Evolutionary conservation across 202 grass and related monocot genomes (phyloP), one percentile per base, ranked within the genome.

Genomic region (Zizania palustris): DNA sequence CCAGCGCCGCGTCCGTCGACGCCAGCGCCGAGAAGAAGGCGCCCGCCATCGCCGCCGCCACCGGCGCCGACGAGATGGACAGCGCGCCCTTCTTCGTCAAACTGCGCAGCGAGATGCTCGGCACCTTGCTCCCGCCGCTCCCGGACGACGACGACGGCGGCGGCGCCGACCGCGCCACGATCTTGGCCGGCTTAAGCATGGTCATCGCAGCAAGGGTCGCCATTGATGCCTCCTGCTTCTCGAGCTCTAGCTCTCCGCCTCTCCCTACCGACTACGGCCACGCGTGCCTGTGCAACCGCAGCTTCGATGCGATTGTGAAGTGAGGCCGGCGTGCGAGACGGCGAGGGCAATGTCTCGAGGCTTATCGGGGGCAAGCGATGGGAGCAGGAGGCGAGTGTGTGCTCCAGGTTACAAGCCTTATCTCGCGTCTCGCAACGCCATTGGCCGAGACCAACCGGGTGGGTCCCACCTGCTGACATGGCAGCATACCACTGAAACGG

Each of bases 141-240:
- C 51, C 51, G 6, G 50, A 54, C 6, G 40, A 42, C 40, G 39
- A 6, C 49, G 66, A 18, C 65, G 76, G 44, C 11, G 76, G 42
- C 34, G 48, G 71, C 53, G 62, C 2, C 5, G 37, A 38, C 44
- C 40, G 61, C 20, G 73, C 70, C 65, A 69, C 11, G 72, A 81
- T 79, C 82, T 78, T 89, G 50, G 69, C 51, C 9, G 89, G 86
- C 69, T 90, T 92, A 51, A 92, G 89, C 84, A 89, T 63, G 55
- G 92, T 63, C 84, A 89, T 96, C 11, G 89, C 83, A 5, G 92
- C 82, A 67, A 84, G 69, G 79, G 87, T 89, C 68, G 86, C 89
- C 92, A 96, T 96, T 51, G 84, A 45, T 5, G 36, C 33, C 72
- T 43, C 5, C 45, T 38, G 65, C 18, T 11, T 37, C 15, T 50